Base-by-base conservation (phyloP, 2,329 filamentous ascomycete species). In the Exserohilum rostratum region DNA sequence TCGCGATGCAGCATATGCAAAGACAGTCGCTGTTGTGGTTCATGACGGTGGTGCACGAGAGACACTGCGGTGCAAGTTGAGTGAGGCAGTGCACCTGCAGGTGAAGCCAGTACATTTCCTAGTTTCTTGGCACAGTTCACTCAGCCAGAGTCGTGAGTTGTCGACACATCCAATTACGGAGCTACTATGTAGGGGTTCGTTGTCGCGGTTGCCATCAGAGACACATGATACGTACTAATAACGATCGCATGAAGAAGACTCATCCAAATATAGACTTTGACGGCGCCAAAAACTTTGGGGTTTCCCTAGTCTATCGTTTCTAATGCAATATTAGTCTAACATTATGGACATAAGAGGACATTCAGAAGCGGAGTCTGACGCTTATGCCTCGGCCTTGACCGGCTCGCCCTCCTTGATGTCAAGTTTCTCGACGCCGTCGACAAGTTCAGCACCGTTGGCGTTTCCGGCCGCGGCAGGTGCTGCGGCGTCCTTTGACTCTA, bases 391-490 rank as follows among this genome's bases (percentile, higher is more conserved):
- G 20, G 53, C 39, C 46, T 63, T 68, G 18, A 50, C 53, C 2
- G 65, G 45, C 44, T 66, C 66, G n/a, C 59, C 46, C 3, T 54
- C 60, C 31, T 69, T 67, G 51, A 69, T 60, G 12, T 68, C 56
- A 4, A 71, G 45, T 34, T 68, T 66, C 6, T 55, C 63, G 7
- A 70, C 60, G n/a, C 57, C 61, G 12, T 62, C 55, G 15, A 59
- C 61, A 15, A 68, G 46, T 15, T 60, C 58, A 5, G 55, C 47
- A 9, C 48, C 42, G 15, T 55, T 34, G 22, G 29, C 25, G n/a
- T 33, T 27, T 37, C 25, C 40, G 5, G 35, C 40, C 10, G 40
- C 37, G 13, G 40, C 46, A 20, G 52, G 46, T 13, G 50, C 25
- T 40, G 46, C 47, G 12, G 34, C 50, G 17, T 34, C 33, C n/a